Base-by-base conservation (phyloP, 164 flowering plant species). In the Santalum album region DNA sequence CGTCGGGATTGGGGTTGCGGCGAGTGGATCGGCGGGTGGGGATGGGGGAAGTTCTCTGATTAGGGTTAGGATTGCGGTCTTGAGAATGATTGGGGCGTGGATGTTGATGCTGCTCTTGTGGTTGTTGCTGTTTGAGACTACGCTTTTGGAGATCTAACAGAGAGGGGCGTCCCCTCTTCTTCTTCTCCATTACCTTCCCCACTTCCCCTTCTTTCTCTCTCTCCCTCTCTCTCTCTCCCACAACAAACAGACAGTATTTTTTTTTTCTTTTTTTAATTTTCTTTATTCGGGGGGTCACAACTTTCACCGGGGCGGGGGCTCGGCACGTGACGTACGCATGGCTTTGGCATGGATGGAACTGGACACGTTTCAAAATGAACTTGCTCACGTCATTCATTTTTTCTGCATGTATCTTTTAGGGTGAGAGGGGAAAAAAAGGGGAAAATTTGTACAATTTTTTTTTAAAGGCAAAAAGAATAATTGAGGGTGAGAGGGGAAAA, bases 111-210 rank as follows among this genome's bases (percentile, higher is more conserved):
- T 57, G 64, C 17, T 59, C 22, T 23, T 61, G 60, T 7, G 25
- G 55, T n/a, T 70, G 47, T 25, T 66, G 51, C 22, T 69, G 60
- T 52, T 44, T 66, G 52, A 75, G 48, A 20, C n/a, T 50, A 11
- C 79, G 76, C 27, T 75, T 75, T 58, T 75, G 76, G 52, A 75
- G 79, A 72, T 75, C 79, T 21, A 75, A 46, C 2, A 75, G 72
- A 56, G 79, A 75, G 1, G 79, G 79, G n/a, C 79, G 55, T 12
- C 79, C 79, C 60, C 72, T 75, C 72, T 75, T 75, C 74, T 69
- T 73, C 75, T 63, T 64, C 64, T 22, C 74, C 39, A 59, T n/a
- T n/a, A n/a, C 56, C 69, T 65, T 67, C 22, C 74, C 76, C 74
- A 62, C 51, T 52, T n/a, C n/a, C n/a, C n/a, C n/a, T n/a, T 56